A percentile compares a stretch with the other conserved stretches of the same genome.
Evolutionary conservation across 495 filamentous ascomycete genomes (phyloP).

Genomic region (Aspergillus sclerotiicarbonarius): DNA sequence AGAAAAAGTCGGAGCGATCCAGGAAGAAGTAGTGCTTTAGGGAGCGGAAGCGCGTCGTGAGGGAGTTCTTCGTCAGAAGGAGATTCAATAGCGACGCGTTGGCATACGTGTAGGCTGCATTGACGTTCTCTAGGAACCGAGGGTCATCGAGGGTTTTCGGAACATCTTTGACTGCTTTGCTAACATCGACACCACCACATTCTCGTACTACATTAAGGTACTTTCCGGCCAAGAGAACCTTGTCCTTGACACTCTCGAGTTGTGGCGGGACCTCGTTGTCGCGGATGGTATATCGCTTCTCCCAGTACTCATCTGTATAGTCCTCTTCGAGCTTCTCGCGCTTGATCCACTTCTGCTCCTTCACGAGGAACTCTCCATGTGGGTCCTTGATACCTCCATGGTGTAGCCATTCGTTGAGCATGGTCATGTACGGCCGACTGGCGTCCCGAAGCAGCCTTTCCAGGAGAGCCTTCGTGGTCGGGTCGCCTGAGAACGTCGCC

Average conservation of each 20-base stretch:
- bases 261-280: slow-evolving; percentile 90
- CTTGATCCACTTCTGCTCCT: slow-evolving; percentile 92
- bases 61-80: slow-evolving; percentile 85
- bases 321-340: slow-evolving; percentile 89
- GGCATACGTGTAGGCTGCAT: slow-evolving; percentile 88
- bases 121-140: slow-evolving; percentile 91
- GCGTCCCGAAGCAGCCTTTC: slow-evolving; percentile 81
- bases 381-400: slow-evolving; percentile 94
- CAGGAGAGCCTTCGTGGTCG: slow-evolving; percentile 75
- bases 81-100: slow-evolving; percentile 91
- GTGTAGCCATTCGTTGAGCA: slow-evolving; percentile 98
- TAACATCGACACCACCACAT: slow-evolving; percentile 93
- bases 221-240: slow-evolving; percentile 91
- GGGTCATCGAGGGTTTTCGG: slow-evolving; percentile 88
- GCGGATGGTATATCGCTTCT: slow-evolving; percentile 91
- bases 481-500: slow-evolving; percentile 87
- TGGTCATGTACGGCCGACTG: slow-evolving; percentile 91
- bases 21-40: slow-evolving; percentile 99
- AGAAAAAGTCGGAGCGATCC: slow-evolving; percentile 95
- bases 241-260: slow-evolving; percentile 86
- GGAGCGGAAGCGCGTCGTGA: slow-evolving; percentile 81
- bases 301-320: slow-evolving; percentile 99
- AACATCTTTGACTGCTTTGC: slow-evolving; percentile 82
- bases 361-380: slow-evolving; percentile 90
- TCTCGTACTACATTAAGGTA: slow-evolving; percentile 97